phyloP scores from a whole-genome alignment of 371 early-diverging fungal species.

The Apophysomyces sp. region DNA sequence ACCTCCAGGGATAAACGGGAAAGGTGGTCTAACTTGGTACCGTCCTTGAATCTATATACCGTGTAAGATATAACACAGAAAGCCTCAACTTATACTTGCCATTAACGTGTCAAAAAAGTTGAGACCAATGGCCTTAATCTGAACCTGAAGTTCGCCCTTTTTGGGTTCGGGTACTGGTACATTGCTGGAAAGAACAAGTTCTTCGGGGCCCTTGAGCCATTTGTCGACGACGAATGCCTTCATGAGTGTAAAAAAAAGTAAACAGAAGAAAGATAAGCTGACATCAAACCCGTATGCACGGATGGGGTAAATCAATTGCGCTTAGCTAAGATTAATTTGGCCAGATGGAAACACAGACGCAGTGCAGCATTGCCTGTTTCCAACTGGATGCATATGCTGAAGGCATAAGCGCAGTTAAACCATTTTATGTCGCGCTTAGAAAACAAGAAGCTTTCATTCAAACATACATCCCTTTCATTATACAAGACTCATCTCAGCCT shows the following conservation, averaged over 20 bases:
- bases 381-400: too few species aligned
- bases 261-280: not conserved
- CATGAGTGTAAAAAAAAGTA: slow-evolving; percentile 37
- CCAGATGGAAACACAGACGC: too few species aligned
- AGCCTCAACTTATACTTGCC: slow-evolving; percentile 36
- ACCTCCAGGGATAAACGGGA: slow-evolving; percentile 82
- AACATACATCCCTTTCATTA: too few species aligned
- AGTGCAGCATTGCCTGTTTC: too few species aligned
- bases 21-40: slow-evolving; percentile 80
- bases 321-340: not conserved
- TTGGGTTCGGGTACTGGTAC: slow-evolving; percentile 60
- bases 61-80: not conserved
- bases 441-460: too few species aligned
- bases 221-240: slow-evolving; percentile 71
- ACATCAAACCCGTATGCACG: not conserved
- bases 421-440: too few species aligned
- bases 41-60: slow-evolving; percentile 69
- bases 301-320: not conserved
- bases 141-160: slow-evolving; percentile 64
- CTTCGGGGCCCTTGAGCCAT: slow-evolving; percentile 71
- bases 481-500: too few species aligned
- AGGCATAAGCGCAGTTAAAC: too few species aligned
- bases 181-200: slow-evolving; percentile 59
- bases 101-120: slow-evolving; percentile 87
- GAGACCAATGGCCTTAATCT: slow-evolving; percentile 72